These are phyloP conservation scores for Termitomyces bulborhizus DNA, from an alignment of 768 basidiomycete genomes.

Conservation along the genomic window DNA sequence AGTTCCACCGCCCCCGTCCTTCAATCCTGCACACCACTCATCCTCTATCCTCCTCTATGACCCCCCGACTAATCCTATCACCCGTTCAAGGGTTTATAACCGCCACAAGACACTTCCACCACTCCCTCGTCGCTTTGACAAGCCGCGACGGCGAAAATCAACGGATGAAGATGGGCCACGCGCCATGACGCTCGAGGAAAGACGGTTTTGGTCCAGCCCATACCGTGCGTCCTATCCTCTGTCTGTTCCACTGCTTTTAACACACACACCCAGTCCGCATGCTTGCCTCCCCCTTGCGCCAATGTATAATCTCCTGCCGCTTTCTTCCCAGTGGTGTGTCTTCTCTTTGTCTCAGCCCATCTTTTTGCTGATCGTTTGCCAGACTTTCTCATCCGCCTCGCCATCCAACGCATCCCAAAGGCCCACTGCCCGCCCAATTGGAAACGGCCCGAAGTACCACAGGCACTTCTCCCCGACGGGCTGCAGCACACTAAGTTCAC, in stretches of 20 bases:
- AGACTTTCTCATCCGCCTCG: conserved; percentile 68
- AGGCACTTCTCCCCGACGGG: conserved; percentile 44
- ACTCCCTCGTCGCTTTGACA: conserved; percentile 20
- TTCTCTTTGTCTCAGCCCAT: not conserved
- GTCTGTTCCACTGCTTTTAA: conserved; percentile 5
- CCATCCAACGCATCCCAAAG: conserved; percentile 36
- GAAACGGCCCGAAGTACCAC: conserved; percentile 5
- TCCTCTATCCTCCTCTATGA: conserved; percentile 59
- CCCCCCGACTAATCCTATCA: conserved; percentile 42
- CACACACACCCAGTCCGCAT: conserved; percentile 50
- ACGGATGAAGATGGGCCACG: conserved; percentile 33
- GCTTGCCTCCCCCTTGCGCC: conserved; percentile 58
- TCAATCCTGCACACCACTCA: conserved; percentile 36
- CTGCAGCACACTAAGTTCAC: conserved; percentile 61
- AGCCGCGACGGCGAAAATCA: not conserved
- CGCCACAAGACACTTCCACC: conserved; percentile 58
- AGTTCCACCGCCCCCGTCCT: conserved; percentile 30
- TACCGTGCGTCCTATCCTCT: conserved; percentile 47
- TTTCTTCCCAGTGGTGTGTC: conserved; percentile 52
- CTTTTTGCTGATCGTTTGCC: not conserved
- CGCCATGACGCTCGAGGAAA: conserved; percentile 58
- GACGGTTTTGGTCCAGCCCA: conserved; percentile 67
- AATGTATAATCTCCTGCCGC: conserved; percentile 42
- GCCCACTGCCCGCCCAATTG: conserved; percentile 5
- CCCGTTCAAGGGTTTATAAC: conserved; percentile 38